Evolutionary conservation across 345 rosid species (phyloP).

Genomic region (Camelina neglecta): DNA sequence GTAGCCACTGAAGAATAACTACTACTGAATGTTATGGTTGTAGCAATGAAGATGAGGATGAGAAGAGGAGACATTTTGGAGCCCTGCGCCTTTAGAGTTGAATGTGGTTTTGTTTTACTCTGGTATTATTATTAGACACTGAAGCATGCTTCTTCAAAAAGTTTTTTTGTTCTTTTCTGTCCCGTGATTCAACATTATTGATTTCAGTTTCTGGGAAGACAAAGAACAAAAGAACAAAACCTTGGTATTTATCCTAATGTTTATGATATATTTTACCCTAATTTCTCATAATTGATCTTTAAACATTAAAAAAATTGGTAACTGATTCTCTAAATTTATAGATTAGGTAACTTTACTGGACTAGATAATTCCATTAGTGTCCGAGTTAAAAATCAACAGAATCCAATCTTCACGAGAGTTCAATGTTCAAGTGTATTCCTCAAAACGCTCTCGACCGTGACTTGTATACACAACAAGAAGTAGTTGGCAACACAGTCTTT

Average conservation of each 20-base stretch:
- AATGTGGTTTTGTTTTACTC: slow-evolving; percentile 9
- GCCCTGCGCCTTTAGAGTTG: slow-evolving; percentile 3
- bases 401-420: slow-evolving; percentile 28
- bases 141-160: slow-evolving; percentile 18
- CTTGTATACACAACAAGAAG: slow-evolving; percentile 26
- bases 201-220: slow-evolving; percentile 18
- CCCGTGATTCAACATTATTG: slow-evolving; percentile 39
- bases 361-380: not conserved
- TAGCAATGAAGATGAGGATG: slow-evolving; percentile 31
- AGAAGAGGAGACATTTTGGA: slow-evolving; percentile 37
- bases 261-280: not conserved
- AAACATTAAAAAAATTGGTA: not conserved
- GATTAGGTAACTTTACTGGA: not conserved
- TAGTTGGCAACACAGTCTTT: slow-evolving; percentile 32
- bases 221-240: not conserved
- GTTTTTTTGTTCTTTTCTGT: slow-evolving; percentile 31
- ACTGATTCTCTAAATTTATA: not conserved
- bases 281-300: not conserved
- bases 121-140: not conserved
- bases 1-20: slow-evolving; percentile 22
- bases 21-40: slow-evolving; percentile 22
- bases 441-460: slow-evolving; percentile 1
- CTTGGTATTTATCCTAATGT: not conserved
- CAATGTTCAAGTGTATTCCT: slow-evolving; percentile 16
- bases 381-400: not conserved